Evolutionary conservation across 2,329 filamentous ascomycete species (phyloP).

Genomic region (Fusarium sp.): DNA sequence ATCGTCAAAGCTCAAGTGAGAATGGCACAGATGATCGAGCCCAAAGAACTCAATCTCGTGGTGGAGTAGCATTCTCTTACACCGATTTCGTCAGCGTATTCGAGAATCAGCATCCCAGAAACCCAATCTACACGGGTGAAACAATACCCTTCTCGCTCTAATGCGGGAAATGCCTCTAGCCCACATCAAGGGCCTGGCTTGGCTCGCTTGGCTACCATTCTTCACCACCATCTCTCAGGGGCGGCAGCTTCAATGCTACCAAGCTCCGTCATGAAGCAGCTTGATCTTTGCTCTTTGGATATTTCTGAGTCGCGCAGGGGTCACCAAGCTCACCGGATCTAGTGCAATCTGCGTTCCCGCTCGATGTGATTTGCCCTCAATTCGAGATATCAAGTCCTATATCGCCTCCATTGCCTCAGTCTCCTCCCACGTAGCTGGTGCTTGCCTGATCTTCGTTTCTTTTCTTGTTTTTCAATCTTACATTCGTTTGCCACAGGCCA

Average conservation of each 20-base stretch:
- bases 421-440: constrained; percentile 9
- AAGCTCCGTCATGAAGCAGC: constrained; percentile 31
- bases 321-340: constrained; percentile 6
- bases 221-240: constrained; percentile 26
- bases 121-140: constrained; percentile 26
- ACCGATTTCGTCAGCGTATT: neutral
- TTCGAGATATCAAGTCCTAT: constrained; percentile 31
- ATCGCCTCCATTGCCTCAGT: constrained; percentile 19
- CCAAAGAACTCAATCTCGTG: neutral
- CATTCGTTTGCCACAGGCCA: constrained; percentile 35
- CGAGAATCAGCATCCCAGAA: constrained; percentile 2
- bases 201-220: constrained; percentile 30
- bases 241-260: constrained; percentile 28
- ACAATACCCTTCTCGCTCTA: constrained; percentile 30
- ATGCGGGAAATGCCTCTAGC: constrained; percentile 28
- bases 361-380: constrained; percentile 29
- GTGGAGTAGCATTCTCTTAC: constrained; percentile 1
- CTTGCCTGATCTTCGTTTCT: constrained; percentile 27
- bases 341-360: constrained; percentile 21
- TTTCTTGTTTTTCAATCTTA: constrained; percentile 25
- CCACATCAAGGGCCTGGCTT: constrained; percentile 18
- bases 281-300: constrained; percentile 27
- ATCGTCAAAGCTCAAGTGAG: neutral
- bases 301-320: constrained; percentile 22
- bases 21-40: neutral